phyloP scores from a whole-genome alignment of 2,329 filamentous ascomycete genomes.

The Beauveria rudraprayagi region DNA sequence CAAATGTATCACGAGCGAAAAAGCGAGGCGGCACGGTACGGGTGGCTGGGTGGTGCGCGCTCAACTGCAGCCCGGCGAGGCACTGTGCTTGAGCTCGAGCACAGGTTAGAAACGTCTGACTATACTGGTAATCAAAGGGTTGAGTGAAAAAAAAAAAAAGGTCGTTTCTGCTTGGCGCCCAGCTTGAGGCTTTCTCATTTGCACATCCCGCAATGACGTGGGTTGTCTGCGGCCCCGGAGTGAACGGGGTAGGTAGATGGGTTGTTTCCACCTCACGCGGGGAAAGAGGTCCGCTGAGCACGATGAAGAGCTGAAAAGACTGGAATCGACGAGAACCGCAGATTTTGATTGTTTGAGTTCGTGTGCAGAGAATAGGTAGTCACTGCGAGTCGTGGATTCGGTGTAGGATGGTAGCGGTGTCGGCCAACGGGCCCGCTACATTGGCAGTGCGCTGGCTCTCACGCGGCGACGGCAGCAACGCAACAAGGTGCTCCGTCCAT shows the following conservation, averaged over 20 bases:
- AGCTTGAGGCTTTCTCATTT: not conserved
- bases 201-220: not conserved
- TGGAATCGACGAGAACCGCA: not conserved
- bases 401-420: not conserved
- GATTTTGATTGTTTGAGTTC: not conserved
- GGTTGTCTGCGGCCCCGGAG: not conserved
- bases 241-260: not conserved
- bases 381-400: not conserved
- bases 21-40: not conserved
- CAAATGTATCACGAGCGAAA: conserved; percentile 6
- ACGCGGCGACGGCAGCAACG: not conserved
- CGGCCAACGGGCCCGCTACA: not conserved
- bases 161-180: not conserved
- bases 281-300: not conserved
- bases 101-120: not conserved
- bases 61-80: not conserved
- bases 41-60: not conserved
- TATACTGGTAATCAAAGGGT: not conserved
- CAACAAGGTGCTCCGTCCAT: not conserved
- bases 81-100: not conserved
- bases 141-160: not conserved
- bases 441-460: not conserved
- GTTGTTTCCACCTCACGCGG: not conserved
- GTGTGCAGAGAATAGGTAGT: not conserved
- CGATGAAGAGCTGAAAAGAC: too few relatives aligned